Evolutionary conservation across 73 alveolate species (phyloP), one percentile per base, ranked within the genome.

Genomic region (Tetrahymena borealis): DNA sequence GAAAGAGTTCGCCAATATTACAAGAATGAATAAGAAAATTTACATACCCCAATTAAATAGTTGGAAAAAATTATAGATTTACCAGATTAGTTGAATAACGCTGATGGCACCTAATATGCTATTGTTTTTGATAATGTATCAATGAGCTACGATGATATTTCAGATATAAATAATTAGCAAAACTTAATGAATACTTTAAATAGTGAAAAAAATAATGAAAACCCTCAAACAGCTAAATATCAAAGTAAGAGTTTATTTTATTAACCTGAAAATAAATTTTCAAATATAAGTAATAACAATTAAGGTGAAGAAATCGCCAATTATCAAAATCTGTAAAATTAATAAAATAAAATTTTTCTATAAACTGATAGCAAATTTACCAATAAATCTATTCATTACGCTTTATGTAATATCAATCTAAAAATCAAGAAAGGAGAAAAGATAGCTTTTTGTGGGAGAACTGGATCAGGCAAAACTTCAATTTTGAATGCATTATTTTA

Each of bases 401-500:
- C 95, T 18, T 42, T 93, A 12, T 38, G 39, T 39, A 93, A 93
- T 16, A 79, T 93, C 78, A 32, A 91, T 39, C 42, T 93, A 0
- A 78, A 78, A 28, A 85, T 93, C 39, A 93, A 41, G 79, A 93
- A 85, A 93, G 95, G 95, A 13, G 95, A 93, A 90, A 97, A 97
- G 94, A 93, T 96, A 32, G 98, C 98, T n/a, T 95, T 97, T 78
- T 97, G 96, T 28, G 99, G 99, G 1, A 97, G 99, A 94, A 97
- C 99, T 13, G 99, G 99, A 40, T 92, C 98, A 78, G 99, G 99
- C 0, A 97, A 97, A 91, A 95, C 98, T 77, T 95, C 99, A 32
- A 94, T 97, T 91, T 95, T 96, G 38, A 92, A 95, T 42, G 96
- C 97, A 37, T 79, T 97, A 41, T 94, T 97, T 40, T 94, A 99